Base-by-base conservation (phyloP, 139 green algal species). In the Auxenochlorella protothecoides region DNA sequence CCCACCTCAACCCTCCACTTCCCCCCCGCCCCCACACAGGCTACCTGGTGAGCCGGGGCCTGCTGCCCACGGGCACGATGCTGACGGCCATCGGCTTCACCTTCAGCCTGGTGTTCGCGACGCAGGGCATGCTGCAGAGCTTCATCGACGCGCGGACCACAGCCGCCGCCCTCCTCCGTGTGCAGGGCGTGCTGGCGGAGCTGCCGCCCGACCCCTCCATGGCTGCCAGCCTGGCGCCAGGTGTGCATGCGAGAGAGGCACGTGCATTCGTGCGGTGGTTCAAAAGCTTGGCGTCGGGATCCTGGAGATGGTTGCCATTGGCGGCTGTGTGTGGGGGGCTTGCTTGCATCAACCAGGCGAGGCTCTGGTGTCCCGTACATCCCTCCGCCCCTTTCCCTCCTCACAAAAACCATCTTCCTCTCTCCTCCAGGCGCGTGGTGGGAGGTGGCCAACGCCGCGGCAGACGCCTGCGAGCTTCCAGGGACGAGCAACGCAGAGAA, bases 21-120 rank as follows among this genome's bases (percentile, higher is more conserved):
- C 57, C 9, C 11, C 7, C 8, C 4, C 27, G 63, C 7, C 55
- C 27, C 4, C 16, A 55, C 15, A 13, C 52, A 66, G 57, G 91
- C 15, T 90, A 72, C 66, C 83, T 97, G 10, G 86, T 97, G 15
- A 74, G 75, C 52, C 55, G 74, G 2, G 82, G 82, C 4, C 75
- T 89, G 14, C 88, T 97, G 80, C 87, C 89, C 3, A 66, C 93
- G 57, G 68, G 87, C 0, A 80, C 89, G 52, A 85, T 97, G 72
- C 80, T 96, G 16, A 85, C 79, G 13, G 88, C 88, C 75, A 94
- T 97, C 55, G 92, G 92, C 68, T 96, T 93, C 83, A 96, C 90
- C 54, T 97, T 94, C 74, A 85, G 72, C 13, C 78, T 96, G 9
- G 85, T 92, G 54, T 97, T 95, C 75, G 91, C 91, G 51, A 92